These are phyloP conservation scores for Trichoderma reesei DNA, from an alignment of 495 filamentous ascomycete species.

Conservation along the genomic window DNA sequence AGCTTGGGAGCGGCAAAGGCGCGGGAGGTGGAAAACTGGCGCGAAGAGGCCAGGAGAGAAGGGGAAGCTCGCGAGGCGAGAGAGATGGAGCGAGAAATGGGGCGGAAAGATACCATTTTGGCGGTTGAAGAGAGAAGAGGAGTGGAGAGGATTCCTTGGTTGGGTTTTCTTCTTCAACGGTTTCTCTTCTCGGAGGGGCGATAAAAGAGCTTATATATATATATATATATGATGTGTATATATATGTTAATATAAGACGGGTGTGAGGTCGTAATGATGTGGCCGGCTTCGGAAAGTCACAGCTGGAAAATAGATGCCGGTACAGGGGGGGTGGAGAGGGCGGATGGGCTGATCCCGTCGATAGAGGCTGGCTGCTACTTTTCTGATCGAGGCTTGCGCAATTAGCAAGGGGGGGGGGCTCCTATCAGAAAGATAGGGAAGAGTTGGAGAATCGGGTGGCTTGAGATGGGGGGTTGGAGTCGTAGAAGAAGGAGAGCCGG, in stretches of 20 bases:
- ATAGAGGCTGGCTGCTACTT: too few relatives aligned
- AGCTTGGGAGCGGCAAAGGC: slow-evolving; percentile 1
- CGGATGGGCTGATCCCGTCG: slow-evolving; percentile 8
- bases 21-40: neutral
- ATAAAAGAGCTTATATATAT: neutral
- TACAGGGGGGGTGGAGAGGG: neutral
- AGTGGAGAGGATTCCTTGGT: neutral
- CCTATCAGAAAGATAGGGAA: neutral
- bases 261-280: too few relatives aligned
- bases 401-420: neutral
- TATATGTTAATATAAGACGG: too few relatives aligned
- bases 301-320: neutral
- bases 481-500: neutral
- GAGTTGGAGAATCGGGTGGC: neutral
- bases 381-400: neutral
- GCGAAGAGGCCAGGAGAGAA: neutral
- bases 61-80: neutral
- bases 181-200: neutral
- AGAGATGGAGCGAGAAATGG: neutral
- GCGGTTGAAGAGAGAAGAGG: neutral
- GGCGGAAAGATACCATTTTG: slow-evolving; percentile 11
- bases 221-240: too few relatives aligned
- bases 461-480: neutral
- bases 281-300: too few relatives aligned
- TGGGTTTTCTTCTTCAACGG: neutral